Evolutionary conservation across 2,329 filamentous ascomycete genomes (phyloP), one percentile per base, ranked within the genome.

Genomic region (Fusarium anguioides): DNA sequence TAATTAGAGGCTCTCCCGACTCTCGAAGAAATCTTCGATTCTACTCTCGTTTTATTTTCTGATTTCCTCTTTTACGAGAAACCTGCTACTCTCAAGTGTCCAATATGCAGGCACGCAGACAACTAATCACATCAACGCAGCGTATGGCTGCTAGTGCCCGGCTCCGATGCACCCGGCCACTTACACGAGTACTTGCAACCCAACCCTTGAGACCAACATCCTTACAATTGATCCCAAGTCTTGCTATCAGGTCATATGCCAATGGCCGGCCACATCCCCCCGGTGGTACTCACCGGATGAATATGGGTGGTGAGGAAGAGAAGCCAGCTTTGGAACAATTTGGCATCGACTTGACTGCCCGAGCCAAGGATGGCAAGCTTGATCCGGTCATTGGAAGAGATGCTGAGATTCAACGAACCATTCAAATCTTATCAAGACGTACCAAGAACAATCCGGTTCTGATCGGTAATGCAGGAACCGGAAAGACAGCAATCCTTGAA

Each of bases 391-490:
- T 99, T 74, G 96, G 96, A 20, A 87, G 96, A 77, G 94, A 97
- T 73, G 84, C 87, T 7, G 96, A 97, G 77, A 97, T 98, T 50
- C 93, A 97, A 75, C 86, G 96, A 47, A 97, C 94, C 0, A 97
- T 98, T 60, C 96, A 98, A 75, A 91, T 99, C 12, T 81, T 99
- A 3, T 97, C 94, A 17, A 85, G 96, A 66, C 86, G 96, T 62
- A 98, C 96, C 9, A 98, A 98, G 79, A 98, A 97, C 74, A 97
- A 97, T 69, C 95, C 95, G 0, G 94, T 97, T 1, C 82, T 97
- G n/a, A 97, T 97, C 59, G 95, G 95, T 64, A 90, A 89, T 44
- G 93, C 94, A 10, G 95, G 94, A 69, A 97, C 93, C 0, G 95
- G 95, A 63, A 98, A 98, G 81, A 98, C 95, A 8, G 94, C 95